These are phyloP conservation scores for Dictyostelium firmibasis DNA, from an alignment of 78 protist genomes.

Conservation along the genomic window DNA sequence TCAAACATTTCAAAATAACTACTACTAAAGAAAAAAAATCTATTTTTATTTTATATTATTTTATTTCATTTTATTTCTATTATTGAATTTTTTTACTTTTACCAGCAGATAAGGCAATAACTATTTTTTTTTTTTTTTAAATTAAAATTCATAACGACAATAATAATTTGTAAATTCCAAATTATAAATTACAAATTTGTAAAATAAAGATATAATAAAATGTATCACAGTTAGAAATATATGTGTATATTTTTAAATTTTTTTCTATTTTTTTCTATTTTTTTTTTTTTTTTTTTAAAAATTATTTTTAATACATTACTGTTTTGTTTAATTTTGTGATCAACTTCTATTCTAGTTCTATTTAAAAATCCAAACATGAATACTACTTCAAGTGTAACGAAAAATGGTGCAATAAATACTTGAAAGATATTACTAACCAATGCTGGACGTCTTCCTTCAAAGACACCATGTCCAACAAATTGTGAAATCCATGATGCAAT, in stretches of 20 bases:
- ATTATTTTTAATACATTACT: neutral
- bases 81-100: neutral
- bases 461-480: conserved; percentile 61
- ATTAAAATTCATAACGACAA: too few species aligned
- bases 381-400: conserved; percentile 50
- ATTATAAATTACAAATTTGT: neutral
- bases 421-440: conserved; percentile 48
- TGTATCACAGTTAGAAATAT: too few species aligned
- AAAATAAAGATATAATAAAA: too few species aligned
- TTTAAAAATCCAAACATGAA: conserved; percentile 42
- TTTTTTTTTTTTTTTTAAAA: neutral
- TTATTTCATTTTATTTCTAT: too few species aligned
- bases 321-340: neutral
- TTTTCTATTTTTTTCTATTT: too few species aligned
- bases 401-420: conserved; percentile 77
- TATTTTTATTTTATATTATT: too few species aligned
- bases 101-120: neutral
- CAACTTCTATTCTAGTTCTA: conserved; percentile 17
- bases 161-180: too few species aligned
- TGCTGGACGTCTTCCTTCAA: conserved; percentile 69
- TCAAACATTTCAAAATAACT: too few species aligned
- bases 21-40: too few species aligned
- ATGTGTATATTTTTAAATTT: too few species aligned
- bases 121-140: neutral
- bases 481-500: conserved; percentile 39